These are phyloP conservation scores for Fragaria nilgerrensis DNA, from an alignment of 306 rosid genomes.

Conservation along the genomic window DNA sequence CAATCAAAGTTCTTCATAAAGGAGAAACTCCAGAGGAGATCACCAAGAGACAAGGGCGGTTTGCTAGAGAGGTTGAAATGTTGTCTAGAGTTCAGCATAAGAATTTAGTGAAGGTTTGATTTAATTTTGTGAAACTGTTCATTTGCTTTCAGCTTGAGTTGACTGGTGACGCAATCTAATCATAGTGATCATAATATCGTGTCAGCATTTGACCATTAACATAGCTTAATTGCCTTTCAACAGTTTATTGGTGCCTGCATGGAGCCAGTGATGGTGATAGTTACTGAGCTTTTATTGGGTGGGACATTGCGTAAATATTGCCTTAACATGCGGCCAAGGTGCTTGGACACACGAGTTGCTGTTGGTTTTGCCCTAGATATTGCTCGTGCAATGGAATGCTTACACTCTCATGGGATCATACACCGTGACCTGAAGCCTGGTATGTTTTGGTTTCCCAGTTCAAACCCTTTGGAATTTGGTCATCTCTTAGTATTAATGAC, in stretches of 20 bases:
- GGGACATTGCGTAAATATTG: slow-evolving; percentile 87
- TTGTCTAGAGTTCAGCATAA: slow-evolving; percentile 88
- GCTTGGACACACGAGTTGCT: slow-evolving; percentile 77
- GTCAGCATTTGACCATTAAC: slow-evolving; percentile 28
- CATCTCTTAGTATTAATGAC: not conserved
- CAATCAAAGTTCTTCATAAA: slow-evolving; percentile 75
- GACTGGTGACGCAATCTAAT: slow-evolving; percentile 2
- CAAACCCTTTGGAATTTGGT: slow-evolving; percentile 1
- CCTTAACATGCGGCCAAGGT: slow-evolving; percentile 72
- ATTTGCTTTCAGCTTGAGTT: slow-evolving; percentile 9
- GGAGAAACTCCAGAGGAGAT: slow-evolving; percentile 80
- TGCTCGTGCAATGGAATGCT: slow-evolving; percentile 95
- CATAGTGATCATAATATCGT: slow-evolving; percentile 18
- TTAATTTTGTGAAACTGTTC: slow-evolving; percentile 24
- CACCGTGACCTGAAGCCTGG: slow-evolving; percentile 98
- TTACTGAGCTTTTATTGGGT: slow-evolving; percentile 82
- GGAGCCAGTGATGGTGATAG: slow-evolving; percentile 93
- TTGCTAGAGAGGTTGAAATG: slow-evolving; percentile 92
- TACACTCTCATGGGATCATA: slow-evolving; percentile 92
- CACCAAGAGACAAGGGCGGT: slow-evolving; percentile 67
- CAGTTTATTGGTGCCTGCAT: slow-evolving; percentile 96
- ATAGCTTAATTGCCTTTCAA: slow-evolving; percentile 30
- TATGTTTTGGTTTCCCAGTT: slow-evolving; percentile 36
- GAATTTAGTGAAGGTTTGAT: slow-evolving; percentile 81
- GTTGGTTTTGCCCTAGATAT: slow-evolving; percentile 84